Evolutionary conservation across 345 rosid genomes (phyloP).

Genomic region (Passiflora organensis): DNA sequence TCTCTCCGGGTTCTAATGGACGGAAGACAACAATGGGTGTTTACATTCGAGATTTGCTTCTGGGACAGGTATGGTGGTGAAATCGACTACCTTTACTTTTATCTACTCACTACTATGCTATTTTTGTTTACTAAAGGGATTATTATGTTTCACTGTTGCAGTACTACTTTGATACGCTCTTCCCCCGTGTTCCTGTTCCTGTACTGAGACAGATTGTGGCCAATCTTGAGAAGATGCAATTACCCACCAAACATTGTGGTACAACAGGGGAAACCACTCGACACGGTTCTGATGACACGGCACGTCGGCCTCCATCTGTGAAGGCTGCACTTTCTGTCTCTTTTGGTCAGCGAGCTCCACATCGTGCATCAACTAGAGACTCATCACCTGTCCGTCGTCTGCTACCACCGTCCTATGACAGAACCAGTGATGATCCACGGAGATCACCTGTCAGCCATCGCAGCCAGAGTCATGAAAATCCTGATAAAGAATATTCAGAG

Average conservation of each 20-base stretch:
- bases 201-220: conserved; percentile 74
- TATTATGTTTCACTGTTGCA: conserved; percentile 31
- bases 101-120: background rate
- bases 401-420: conserved; percentile 52
- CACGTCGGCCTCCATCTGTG: conserved; percentile 97
- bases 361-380: conserved; percentile 96
- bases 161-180: conserved; percentile 95
- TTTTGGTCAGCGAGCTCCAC: conserved; percentile 99
- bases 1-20: conserved; percentile 84
- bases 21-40: conserved; percentile 84
- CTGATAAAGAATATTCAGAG: too few species aligned
- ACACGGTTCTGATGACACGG: conserved; percentile 90
- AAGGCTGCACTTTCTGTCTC: conserved; percentile 99
- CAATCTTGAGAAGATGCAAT: conserved; percentile 88
- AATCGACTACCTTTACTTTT: background rate
- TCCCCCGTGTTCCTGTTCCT: conserved; percentile 96
- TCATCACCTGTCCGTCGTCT: conserved; percentile 94
- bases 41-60: conserved; percentile 90
- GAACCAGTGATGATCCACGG: conserved; percentile 41
- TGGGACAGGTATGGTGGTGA: conserved; percentile 77
- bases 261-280: conserved; percentile 69
- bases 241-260: conserved; percentile 74
- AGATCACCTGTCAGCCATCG: conserved; percentile 55
- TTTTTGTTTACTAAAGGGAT: background rate
- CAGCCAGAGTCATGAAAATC: conserved; percentile 65